Conservation (phyloP, 202 grass and related monocot genomes). For the Brachypodium distachyon region DNA sequence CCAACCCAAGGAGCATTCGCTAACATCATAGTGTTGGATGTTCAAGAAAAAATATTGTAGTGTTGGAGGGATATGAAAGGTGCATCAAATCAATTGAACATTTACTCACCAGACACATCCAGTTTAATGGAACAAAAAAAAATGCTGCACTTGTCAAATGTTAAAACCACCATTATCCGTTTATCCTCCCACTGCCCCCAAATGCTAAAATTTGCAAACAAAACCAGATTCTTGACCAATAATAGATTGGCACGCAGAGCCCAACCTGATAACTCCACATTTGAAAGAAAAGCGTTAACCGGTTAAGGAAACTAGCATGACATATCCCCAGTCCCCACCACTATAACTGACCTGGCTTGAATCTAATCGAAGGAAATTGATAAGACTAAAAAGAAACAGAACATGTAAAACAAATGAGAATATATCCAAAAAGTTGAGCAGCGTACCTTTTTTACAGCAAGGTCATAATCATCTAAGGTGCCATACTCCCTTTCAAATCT, state of each 20-base stretch:
- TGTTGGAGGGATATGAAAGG: background rate
- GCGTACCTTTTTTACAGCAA: constrained; percentile 86
- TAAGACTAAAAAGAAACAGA: background rate
- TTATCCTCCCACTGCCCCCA: background rate
- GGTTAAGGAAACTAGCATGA: background rate
- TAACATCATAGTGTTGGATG: background rate
- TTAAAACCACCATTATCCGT: background rate
- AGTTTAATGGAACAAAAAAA: constrained; percentile 1
- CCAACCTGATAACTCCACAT: background rate
- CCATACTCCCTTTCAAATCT: constrained; percentile 91
- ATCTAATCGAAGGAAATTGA: background rate
- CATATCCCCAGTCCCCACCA: background rate
- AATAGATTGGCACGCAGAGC: background rate
- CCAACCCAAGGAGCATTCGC: constrained; percentile 15
- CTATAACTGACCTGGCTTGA: background rate
- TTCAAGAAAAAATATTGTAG: too few relatives aligned
- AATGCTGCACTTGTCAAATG: background rate
- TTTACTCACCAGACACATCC: background rate
- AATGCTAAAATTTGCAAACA: background rate
- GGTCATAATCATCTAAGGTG: constrained; percentile 83
- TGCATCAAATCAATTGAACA: background rate
- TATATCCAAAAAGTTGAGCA: background rate
- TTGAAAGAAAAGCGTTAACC: background rate
- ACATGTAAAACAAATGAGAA: background rate
- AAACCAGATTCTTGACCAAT: background rate